Base-by-base conservation (phyloP, 441 rosid genomes). In the Gossypium davidsonii region DNA sequence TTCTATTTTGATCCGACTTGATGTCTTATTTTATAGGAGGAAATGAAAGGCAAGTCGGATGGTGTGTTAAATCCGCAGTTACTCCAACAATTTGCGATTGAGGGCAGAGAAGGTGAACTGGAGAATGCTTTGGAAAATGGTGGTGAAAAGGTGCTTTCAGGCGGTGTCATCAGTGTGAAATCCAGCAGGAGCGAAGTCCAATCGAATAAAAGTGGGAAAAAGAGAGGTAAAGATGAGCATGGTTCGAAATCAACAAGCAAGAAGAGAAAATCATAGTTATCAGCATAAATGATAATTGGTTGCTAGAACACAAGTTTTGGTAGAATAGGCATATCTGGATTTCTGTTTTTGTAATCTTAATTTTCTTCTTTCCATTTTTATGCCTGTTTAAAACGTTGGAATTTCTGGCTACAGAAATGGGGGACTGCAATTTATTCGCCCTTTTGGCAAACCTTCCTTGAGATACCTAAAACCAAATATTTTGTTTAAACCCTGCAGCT, bases 31-130 rank as follows among this genome's bases (percentile, higher is more conserved):
- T 28, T 77, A 71, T 67, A 90, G 99, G 97, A 86, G 60, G 87
- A 78, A 78, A 91, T 89, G 96, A 88, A 79, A 79, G 77, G 79
- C 42, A 83, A 86, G 79, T 68, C 78, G 68, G 96, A 89, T 31
- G 90, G 87, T 17, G 21, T 81, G 66, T 55, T 92, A 79, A 76
- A 88, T 79, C 87, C 91, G 0, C 91, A 86, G 63, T 71, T 87
- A 64, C 92, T 93, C 18, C 90, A 88, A 78, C 86, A 85, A 82
- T 90, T 79, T 68, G 96, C 94, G 51, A 91, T 93, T 52, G 79
- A 75, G 2, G 90, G 75, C 74, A 74, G 83, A 75, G 96, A 90
- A 51, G 85, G 81, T 0, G 96, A 92, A 12, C 81, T 91, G 3
- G 91, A 91, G 73, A 74, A 78, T 34, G 99, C 93, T 31, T 78